Evolutionary conservation across 768 basidiomycete genomes (phyloP).

Genomic region (Tricholoma furcatifolium): DNA sequence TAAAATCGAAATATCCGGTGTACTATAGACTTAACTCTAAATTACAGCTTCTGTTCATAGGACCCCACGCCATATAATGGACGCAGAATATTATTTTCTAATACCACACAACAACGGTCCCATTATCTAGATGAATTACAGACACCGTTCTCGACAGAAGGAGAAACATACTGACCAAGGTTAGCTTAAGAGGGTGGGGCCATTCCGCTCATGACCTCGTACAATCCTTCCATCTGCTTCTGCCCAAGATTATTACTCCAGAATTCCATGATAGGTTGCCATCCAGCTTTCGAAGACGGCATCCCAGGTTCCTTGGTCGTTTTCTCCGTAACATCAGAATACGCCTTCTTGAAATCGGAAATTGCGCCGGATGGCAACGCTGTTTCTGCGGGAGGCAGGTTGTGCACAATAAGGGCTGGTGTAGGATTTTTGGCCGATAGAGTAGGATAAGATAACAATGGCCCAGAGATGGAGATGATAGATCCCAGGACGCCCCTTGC

Average conservation of each 20-base stretch:
- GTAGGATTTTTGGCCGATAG: slow-evolving; percentile 50
- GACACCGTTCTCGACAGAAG: background rate
- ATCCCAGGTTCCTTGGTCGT: slow-evolving; percentile 57
- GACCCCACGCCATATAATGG: too few species aligned
- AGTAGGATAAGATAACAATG: slow-evolving; percentile 79
- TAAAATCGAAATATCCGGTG: too few species aligned
- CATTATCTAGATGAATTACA: too few species aligned
- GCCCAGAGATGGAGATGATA: slow-evolving; percentile 67
- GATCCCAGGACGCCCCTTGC: slow-evolving; percentile 49
- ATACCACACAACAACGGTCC: too few species aligned
- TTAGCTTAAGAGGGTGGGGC: background rate
- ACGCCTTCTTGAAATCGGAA: slow-evolving; percentile 61
- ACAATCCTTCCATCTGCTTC: slow-evolving; percentile 59
- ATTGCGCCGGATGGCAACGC: slow-evolving; percentile 46
- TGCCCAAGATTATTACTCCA: slow-evolving; percentile 71
- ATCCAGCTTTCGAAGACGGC: slow-evolving; percentile 74
- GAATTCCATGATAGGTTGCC: slow-evolving; percentile 83
- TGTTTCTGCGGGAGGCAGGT: slow-evolving; percentile 44
- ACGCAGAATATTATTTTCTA: too few species aligned
- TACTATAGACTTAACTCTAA: too few species aligned
- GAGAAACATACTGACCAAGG: too few species aligned
- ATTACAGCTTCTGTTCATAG: too few species aligned
- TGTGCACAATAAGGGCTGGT: slow-evolving; percentile 59
- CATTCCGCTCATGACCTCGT: slow-evolving; percentile 60
- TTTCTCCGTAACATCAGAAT: slow-evolving; percentile 45